These are phyloP conservation scores for Endogone sp. DNA, from an alignment of 192 early-diverging fungal species.

Conservation along the genomic window DNA sequence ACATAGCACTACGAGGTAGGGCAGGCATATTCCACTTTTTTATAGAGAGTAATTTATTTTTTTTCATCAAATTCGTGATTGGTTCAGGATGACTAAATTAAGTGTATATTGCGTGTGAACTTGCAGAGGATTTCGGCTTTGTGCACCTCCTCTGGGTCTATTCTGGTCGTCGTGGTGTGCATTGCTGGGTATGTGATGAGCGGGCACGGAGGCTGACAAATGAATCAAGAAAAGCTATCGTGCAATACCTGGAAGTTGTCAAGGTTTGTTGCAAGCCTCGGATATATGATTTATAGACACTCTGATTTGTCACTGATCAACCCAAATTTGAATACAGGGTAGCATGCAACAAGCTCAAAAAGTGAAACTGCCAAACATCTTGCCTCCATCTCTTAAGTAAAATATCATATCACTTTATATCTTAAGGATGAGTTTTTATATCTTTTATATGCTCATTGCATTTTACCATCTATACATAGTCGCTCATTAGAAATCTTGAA, in stretches of 20 bases:
- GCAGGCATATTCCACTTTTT: neutral
- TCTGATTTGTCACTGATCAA: neutral
- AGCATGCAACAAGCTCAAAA: conserved; percentile 70
- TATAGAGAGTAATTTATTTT: neutral
- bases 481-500: conserved; percentile 60
- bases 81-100: neutral
- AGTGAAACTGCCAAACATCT: conserved; percentile 56
- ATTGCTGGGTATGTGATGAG: conserved; percentile 97
- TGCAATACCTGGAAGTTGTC: conserved; percentile 77
- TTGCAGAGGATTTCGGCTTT: conserved; percentile 91
- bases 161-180: conserved; percentile 93
- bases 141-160: conserved; percentile 92
- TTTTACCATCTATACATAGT: conserved; percentile 23
- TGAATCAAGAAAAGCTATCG: conserved; percentile 77
- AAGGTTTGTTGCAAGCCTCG: conserved; percentile 30
- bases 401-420: neutral
- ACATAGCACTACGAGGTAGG: conserved; percentile 64
- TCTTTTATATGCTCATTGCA: neutral
- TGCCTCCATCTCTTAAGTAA: conserved; percentile 75
- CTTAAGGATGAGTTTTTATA: conserved; percentile 11
- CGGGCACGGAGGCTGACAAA: conserved; percentile 74
- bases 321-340: conserved; percentile 39
- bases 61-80: neutral
- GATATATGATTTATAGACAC: neutral
- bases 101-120: neutral